Evolutionary conservation across 2,329 filamentous ascomycete genomes (phyloP).

Genomic region (Beauveria sp.): DNA sequence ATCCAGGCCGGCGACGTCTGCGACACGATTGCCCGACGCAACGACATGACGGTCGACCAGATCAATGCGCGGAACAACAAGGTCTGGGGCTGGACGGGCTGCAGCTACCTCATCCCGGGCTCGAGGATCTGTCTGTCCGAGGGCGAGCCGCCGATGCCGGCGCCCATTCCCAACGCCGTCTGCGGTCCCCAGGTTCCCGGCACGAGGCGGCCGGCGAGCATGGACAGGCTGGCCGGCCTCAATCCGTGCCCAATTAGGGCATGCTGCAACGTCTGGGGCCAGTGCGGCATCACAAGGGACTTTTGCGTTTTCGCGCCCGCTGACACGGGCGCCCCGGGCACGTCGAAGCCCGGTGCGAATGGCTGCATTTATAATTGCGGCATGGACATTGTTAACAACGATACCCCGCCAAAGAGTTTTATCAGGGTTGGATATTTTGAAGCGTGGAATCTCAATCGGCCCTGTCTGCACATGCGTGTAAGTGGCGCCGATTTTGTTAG

Average conservation of each 20-base stretch:
- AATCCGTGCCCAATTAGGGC: conserved; percentile 26
- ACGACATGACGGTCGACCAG: background rate
- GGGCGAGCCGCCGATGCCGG: conserved; percentile 19
- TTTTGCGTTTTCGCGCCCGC: background rate
- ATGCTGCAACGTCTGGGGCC: conserved; percentile 14
- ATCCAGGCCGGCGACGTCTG: background rate
- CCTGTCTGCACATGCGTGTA: conserved; percentile 14
- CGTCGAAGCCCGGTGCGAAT: conserved; percentile 19
- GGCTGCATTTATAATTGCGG: conserved; percentile 36
- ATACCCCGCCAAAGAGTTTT: background rate
- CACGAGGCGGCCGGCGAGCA: conserved; percentile 20
- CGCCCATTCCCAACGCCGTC: conserved; percentile 23
- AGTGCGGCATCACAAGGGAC: conserved; percentile 8
- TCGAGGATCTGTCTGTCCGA: conserved; percentile 18
- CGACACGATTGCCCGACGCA: background rate
- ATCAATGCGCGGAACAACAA: background rate
- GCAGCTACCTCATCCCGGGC: conserved; percentile 11
- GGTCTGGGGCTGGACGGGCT: conserved; percentile 22
- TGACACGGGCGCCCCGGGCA: conserved; percentile 15
- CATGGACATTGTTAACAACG: conserved; percentile 16
- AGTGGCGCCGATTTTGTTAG: background rate
- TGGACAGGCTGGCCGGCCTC: conserved; percentile 21
- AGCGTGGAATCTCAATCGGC: conserved; percentile 7
- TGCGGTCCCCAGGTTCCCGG: conserved; percentile 36
- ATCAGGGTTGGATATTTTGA: conserved; percentile 17